Percentiles rank a stretch among this genome's conserved stretches.
These are phyloP conservation scores for Hexamita inflata DNA, from an alignment of 208 protist genomes.

Conservation along the genomic window DNA sequence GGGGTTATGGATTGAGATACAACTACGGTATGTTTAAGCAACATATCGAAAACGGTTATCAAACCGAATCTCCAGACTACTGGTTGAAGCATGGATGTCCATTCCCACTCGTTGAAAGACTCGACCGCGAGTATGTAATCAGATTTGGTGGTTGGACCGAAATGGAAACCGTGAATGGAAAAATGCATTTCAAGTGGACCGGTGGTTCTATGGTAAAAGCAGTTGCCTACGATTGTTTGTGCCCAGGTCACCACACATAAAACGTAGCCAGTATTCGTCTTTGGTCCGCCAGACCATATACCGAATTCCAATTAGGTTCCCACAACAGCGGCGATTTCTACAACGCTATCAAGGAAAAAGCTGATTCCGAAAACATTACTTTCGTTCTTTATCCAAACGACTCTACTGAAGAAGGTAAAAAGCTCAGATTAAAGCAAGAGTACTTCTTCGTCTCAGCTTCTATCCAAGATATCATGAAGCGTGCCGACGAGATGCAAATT, in stretches of 20 bases:
- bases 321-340: conserved; percentile 54
- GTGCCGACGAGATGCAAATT: conserved; percentile 41
- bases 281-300: conserved; percentile 22
- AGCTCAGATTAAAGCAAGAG: conserved; percentile 60
- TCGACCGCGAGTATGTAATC: conserved; percentile 8
- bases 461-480: conserved; percentile 58
- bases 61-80: conserved; percentile 33
- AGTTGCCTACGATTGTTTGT: conserved; percentile 31
- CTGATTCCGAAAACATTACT: conserved; percentile 57
- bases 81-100: conserved; percentile 32
- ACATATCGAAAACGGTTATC: conserved; percentile 27
- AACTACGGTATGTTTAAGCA: conserved; percentile 38
- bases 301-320: conserved; percentile 40
- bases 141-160: conserved; percentile 26
- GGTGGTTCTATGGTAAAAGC: conserved; percentile 9
- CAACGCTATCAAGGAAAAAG: conserved; percentile 46
- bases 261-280: conserved; percentile 29
- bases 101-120: conserved; percentile 3
- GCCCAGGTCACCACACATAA: conserved; percentile 24
- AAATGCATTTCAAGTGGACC: conserved; percentile 26
- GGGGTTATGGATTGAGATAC: conserved; percentile 49
- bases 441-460: conserved; percentile 64
- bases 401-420: conserved; percentile 53
- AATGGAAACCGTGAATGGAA: background rate
- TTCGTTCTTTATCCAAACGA: conserved; percentile 69